Conservation (phyloP, 139 green algal species). For the Spirogloea muscicola region DNA sequence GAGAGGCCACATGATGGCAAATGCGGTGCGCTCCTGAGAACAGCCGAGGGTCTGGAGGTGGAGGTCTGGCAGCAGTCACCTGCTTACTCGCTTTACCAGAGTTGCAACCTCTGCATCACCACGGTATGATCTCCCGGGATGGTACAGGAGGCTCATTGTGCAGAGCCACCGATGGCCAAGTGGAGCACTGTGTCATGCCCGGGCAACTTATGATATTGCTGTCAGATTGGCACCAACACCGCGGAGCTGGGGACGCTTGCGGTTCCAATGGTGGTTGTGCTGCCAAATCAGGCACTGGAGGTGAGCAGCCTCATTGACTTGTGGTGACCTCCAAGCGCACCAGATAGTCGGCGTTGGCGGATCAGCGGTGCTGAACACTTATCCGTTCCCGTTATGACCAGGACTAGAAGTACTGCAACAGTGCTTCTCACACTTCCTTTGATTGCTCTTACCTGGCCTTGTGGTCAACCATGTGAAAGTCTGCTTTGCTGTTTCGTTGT, state of each 20-base stretch:
- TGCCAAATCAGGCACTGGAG: slow-evolving; percentile 42
- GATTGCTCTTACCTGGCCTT: no score
- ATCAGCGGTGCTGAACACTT: no score
- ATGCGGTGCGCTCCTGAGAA: no score
- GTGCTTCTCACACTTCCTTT: no score
- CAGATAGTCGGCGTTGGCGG: no score
- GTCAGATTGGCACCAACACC: slow-evolving; percentile 52
- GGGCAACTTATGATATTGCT: slow-evolving; percentile 1
- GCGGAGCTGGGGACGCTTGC: slow-evolving; percentile 48
- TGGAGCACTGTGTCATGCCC: not conserved
- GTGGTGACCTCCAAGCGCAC: no score
- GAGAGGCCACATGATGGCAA: no score
- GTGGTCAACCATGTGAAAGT: no score
- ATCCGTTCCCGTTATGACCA: no score
- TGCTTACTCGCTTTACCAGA: slow-evolving; percentile 31
- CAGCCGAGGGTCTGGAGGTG: not conserved
- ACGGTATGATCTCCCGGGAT: slow-evolving; percentile 26
- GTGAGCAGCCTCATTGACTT: no score
- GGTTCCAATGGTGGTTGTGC: slow-evolving; percentile 50
- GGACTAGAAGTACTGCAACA: no score
- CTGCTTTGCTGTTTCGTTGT: no score
- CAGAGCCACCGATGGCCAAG: not conserved
- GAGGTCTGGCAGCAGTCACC: slow-evolving; percentile 27
- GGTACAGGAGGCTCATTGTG: not conserved
- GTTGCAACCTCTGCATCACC: slow-evolving; percentile 47